Conservation (phyloP, 345 rosid species). For the Rhizophora apiculata region DNA sequence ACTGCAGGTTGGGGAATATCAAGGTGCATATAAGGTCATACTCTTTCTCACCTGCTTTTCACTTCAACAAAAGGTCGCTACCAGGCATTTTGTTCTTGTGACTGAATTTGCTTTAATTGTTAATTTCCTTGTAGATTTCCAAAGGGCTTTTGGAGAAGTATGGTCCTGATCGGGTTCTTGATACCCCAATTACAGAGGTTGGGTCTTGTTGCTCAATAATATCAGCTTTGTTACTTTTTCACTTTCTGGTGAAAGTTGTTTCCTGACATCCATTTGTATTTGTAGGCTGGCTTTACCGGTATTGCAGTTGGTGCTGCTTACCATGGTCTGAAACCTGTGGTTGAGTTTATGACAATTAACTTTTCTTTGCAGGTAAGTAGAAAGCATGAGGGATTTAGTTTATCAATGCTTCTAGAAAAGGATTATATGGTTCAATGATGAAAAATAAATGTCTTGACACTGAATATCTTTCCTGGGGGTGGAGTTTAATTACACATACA, state of each 20-base stretch:
- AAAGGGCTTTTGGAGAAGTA: conserved; percentile 81
- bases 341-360: conserved; percentile 95
- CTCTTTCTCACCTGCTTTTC: not conserved
- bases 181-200: conserved; percentile 97
- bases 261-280: conserved; percentile 8
- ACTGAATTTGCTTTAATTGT: conserved; percentile 6
- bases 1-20: conserved; percentile 93
- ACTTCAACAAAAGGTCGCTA: not conserved
- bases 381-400: not conserved
- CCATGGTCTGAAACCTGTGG: conserved; percentile 73
- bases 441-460: too few species aligned
- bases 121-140: conserved; percentile 42
- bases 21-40: conserved; percentile 97
- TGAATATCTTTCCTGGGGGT: not conserved
- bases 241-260: not conserved
- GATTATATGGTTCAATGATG: too few species aligned
- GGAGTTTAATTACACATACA: not conserved
- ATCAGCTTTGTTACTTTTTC: not conserved
- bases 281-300: conserved; percentile 95
- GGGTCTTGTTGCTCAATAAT: conserved; percentile 2
- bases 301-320: conserved; percentile 98
- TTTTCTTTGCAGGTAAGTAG: conserved; percentile 84
- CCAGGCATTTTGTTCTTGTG: not conserved
- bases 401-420: too few species aligned
- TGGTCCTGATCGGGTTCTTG: conserved; percentile 90